These are phyloP conservation scores for Candida hungchunana DNA, from an alignment of 805 yeast species.

Conservation along the genomic window DNA sequence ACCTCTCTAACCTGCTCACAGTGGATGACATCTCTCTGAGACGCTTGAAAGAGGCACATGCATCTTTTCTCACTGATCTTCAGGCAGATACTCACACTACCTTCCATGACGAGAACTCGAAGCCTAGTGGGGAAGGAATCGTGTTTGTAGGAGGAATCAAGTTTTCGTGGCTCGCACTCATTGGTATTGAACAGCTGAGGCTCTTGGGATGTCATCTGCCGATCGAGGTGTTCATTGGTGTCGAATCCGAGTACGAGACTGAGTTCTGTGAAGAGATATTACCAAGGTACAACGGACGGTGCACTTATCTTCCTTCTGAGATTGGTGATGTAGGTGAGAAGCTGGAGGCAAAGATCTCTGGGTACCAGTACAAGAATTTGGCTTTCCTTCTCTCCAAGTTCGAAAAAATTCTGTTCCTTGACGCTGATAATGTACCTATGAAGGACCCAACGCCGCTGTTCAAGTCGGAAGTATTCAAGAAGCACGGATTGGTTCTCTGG, in stretches of 20 bases:
- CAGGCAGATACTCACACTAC: constrained; percentile 35
- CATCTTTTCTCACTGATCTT: constrained; percentile 30
- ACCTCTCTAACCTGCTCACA: constrained; percentile 40
- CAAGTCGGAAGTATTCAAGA: constrained; percentile 36
- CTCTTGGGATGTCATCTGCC: constrained; percentile 61
- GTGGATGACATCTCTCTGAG: constrained; percentile 33
- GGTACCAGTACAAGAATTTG: constrained; percentile 62
- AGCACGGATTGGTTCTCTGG: constrained; percentile 51
- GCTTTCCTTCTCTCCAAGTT: constrained; percentile 67
- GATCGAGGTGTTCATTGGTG: constrained; percentile 67
- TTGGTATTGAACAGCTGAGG: constrained; percentile 58
- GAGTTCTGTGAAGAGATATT: constrained; percentile 57
- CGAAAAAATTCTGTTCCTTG: constrained; percentile 63
- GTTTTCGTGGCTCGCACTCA: constrained; percentile 64
- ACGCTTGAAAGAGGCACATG: constrained; percentile 37
- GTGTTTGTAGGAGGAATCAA: constrained; percentile 75
- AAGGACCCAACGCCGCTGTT: constrained; percentile 51
- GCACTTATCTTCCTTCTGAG: constrained; percentile 58
- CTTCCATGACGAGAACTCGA: constrained; percentile 26
- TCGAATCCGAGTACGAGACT: constrained; percentile 59
- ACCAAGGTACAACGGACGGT: constrained; percentile 57
- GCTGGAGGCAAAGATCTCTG: constrained; percentile 43
- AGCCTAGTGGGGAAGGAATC: constrained; percentile 45
- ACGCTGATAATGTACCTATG: constrained; percentile 71
- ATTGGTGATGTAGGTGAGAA: constrained; percentile 46